Conservation (phyloP, 371 early-diverging fungal genomes). For the Gilbertella persicaria region DNA sequence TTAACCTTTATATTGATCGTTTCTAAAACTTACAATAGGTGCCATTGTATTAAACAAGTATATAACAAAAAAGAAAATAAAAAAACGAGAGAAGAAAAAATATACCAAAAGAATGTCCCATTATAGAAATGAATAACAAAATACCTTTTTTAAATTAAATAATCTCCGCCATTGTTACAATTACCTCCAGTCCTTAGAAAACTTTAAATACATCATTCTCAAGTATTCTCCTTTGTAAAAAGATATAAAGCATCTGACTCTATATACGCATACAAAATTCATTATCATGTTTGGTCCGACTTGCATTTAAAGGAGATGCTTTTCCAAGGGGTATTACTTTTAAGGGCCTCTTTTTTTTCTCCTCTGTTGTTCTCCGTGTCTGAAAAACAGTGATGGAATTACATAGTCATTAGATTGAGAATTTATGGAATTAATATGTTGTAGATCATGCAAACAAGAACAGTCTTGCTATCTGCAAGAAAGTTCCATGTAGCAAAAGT, state of each 20-base stretch:
- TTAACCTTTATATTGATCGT: not conserved
- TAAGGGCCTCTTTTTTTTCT: slow-evolving; percentile 23
- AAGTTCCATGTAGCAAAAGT: slow-evolving; percentile 20
- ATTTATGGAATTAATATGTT: not conserved
- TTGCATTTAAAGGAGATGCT: slow-evolving; percentile 1
- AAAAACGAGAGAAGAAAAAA: not conserved
- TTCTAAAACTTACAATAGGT: slow-evolving; percentile 17
- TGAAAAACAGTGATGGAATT: slow-evolving; percentile 18
- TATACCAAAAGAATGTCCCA: slow-evolving; percentile 2
- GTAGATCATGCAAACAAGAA: slow-evolving; percentile 14
- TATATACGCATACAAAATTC: too few relatives aligned
- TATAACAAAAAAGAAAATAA: slow-evolving; percentile 3
- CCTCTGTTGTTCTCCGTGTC: slow-evolving; percentile 17
- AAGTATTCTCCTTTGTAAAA: too few relatives aligned
- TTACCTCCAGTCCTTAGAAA: too few relatives aligned
- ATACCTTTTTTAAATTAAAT: slow-evolving; percentile 9
- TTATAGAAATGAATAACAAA: slow-evolving; percentile 13
- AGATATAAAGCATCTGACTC: too few relatives aligned
- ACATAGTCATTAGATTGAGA: slow-evolving; percentile 23
- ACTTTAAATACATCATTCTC: slow-evolving; percentile 4
- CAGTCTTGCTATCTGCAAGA: slow-evolving; percentile 24
- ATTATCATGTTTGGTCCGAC: slow-evolving; percentile 10
- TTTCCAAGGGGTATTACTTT: slow-evolving; percentile 1
- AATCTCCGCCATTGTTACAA: slow-evolving; percentile 6
- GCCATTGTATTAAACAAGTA: slow-evolving; percentile 7